Evolutionary conservation across 2,329 filamentous ascomycete genomes (phyloP).

Genomic region (Penicillium sp.): DNA sequence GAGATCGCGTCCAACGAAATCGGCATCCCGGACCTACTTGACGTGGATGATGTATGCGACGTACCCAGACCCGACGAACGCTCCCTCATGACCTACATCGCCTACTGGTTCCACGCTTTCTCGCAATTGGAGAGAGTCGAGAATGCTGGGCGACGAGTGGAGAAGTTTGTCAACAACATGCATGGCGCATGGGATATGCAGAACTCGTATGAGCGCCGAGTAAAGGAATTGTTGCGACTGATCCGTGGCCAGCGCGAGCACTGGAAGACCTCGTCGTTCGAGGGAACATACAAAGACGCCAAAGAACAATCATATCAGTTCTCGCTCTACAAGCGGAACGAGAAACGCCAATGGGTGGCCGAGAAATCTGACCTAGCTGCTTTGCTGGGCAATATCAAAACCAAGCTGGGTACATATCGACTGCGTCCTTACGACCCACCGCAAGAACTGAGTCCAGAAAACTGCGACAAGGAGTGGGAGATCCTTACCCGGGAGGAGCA

Average conservation of each 20-base stretch:
- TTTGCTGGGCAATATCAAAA: constrained; percentile 96
- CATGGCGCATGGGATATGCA: constrained; percentile 99
- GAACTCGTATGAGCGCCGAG: constrained; percentile 87
- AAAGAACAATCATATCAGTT: constrained; percentile 83
- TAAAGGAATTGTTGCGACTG: constrained; percentile 74
- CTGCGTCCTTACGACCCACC: constrained; percentile 89
- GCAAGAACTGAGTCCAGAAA: constrained; percentile 74
- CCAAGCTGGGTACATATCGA: constrained; percentile 92
- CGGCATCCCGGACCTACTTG: constrained; percentile 89
- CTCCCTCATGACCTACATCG: constrained; percentile 98
- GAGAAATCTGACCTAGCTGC: constrained; percentile 96
- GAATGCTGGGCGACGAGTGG: constrained; percentile 90
- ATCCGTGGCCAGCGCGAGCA: constrained; percentile 69
- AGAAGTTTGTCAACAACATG: constrained; percentile 99
- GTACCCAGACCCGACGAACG: constrained; percentile 94
- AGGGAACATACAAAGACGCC: constrained; percentile 88
- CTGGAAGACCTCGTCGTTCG: constrained; percentile 80
- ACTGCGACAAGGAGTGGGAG: constrained; percentile 79
- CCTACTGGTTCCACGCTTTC: constrained; percentile 99
- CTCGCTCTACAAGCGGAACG: constrained; percentile 81
- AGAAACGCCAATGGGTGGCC: constrained; percentile 93
- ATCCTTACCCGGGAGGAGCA: constrained; percentile 79
- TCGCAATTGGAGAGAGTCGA: constrained; percentile 99
- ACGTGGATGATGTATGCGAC: constrained; percentile 97
- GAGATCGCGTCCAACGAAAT: constrained; percentile 96